Conservation (phyloP, 371 early-diverging fungal species). For the Mortierella polycephala region DNA sequence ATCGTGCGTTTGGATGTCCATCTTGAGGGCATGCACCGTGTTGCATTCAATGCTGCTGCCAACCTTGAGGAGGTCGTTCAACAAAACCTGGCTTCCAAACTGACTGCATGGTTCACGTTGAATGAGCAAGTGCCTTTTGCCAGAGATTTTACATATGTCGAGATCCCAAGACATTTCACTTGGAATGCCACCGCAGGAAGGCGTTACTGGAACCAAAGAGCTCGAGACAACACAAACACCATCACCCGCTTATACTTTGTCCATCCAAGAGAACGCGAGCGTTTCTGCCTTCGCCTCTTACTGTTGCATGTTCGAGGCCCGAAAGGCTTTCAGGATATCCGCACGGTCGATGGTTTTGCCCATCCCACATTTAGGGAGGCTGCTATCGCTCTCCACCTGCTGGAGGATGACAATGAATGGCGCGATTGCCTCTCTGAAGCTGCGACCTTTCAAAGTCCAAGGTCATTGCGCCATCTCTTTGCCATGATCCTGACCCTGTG, state of each 20-base stretch:
- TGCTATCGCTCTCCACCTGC: conserved; percentile 10
- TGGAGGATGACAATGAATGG: conserved; percentile 34
- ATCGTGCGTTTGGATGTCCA: conserved; percentile 36
- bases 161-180: conserved; percentile 26
- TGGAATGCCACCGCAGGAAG: background rate
- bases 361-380: conserved; percentile 25
- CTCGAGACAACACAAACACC: background rate
- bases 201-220: background rate
- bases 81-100: conserved; percentile 6
- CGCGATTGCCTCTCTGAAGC: conserved; percentile 29
- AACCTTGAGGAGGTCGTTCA: conserved; percentile 12
- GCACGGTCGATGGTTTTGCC: conserved; percentile 7
- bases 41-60: conserved; percentile 16
- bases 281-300: conserved; percentile 26
- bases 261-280: conserved; percentile 32
- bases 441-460: background rate
- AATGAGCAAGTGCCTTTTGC: conserved; percentile 16
- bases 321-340: conserved; percentile 21
- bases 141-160: conserved; percentile 12
- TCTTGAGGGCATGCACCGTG: conserved; percentile 22
- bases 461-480: conserved; percentile 29
- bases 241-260: conserved; percentile 39
- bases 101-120: conserved; percentile 42
- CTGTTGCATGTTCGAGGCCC: conserved; percentile 19
- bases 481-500: conserved; percentile 17